phyloP scores from a whole-genome alignment of 2,329 filamentous ascomycete species.

The Colletotrichum sp. region DNA sequence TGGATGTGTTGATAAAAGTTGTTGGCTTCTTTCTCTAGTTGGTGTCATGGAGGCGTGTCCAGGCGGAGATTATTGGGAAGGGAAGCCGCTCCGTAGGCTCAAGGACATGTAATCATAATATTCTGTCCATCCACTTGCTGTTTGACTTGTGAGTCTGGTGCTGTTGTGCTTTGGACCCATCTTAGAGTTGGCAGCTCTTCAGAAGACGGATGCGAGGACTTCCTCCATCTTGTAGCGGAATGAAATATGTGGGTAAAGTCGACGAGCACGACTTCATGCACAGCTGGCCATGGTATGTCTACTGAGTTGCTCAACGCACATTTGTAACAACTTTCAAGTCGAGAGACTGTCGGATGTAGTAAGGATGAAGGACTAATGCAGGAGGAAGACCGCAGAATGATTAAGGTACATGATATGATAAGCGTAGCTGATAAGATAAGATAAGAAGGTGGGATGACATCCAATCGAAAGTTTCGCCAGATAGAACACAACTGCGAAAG shows the following conservation, averaged over 20 bases:
- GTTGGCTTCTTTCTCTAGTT: not conserved
- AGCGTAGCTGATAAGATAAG: conserved; percentile 2
- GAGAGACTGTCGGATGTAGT: not conserved
- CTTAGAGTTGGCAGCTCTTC: not conserved
- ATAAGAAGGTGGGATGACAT: not conserved
- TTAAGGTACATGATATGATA: not conserved
- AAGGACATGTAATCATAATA: not conserved
- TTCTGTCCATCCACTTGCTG: not conserved
- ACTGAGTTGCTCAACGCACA: not conserved
- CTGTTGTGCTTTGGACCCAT: not conserved
- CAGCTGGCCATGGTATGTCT: not conserved
- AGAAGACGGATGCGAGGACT: not conserved
- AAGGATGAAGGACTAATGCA: not conserved
- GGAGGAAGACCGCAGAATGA: not conserved
- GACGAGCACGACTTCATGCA: not conserved
- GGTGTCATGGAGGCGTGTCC: not conserved
- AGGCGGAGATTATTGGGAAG: not conserved
- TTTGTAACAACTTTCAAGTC: not conserved
- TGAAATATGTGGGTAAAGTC: not conserved
- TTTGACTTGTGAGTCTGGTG: not conserved
- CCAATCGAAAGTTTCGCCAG: conserved; percentile 3
- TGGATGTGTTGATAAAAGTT: not conserved
- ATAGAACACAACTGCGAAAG: not conserved
- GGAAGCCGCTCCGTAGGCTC: not conserved
- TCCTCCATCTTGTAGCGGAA: not conserved